Evolutionary conservation across 306 rosid species (phyloP).

Genomic region (Alnus glutinosa): DNA sequence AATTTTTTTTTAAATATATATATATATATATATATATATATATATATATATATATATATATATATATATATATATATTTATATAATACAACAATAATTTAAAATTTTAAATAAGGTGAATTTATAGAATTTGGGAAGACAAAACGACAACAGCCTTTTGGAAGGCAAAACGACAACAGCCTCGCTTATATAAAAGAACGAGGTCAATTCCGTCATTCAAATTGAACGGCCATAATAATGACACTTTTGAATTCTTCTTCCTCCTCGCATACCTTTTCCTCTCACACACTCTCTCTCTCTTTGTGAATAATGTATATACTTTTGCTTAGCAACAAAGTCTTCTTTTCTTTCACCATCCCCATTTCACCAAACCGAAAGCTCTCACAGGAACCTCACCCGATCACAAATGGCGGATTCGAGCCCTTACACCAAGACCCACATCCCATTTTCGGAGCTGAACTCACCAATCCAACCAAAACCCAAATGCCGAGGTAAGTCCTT

Average conservation of each 20-base stretch:
- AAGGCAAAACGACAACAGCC: background rate
- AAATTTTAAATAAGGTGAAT: too few species aligned
- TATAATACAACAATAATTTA: too few species aligned
- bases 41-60: too few species aligned
- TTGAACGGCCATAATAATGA: slow-evolving; percentile 33
- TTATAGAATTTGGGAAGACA: too few species aligned
- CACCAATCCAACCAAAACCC: slow-evolving; percentile 43
- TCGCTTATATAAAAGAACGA: background rate
- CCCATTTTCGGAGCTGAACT: slow-evolving; percentile 33
- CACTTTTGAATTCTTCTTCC: slow-evolving; percentile 22
- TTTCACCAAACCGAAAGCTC: slow-evolving; percentile 30
- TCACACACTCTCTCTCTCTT: slow-evolving; percentile 4
- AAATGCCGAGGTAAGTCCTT: slow-evolving; percentile 53
- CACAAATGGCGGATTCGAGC: slow-evolving; percentile 61
- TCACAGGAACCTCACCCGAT: slow-evolving; percentile 5
- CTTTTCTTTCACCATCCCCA: slow-evolving; percentile 42
- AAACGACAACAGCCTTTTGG: too few species aligned
- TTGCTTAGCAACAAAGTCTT: slow-evolving; percentile 53
- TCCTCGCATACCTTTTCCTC: background rate
- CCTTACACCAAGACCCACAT: slow-evolving; percentile 50
- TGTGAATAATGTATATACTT: background rate
- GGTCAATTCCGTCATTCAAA: background rate
- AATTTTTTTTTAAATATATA: too few species aligned
- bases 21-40: too few species aligned
- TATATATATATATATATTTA: too few species aligned